These are phyloP conservation scores for Tritrichomonas foetus DNA, from an alignment of 208 protist genomes.

Conservation along the genomic window DNA sequence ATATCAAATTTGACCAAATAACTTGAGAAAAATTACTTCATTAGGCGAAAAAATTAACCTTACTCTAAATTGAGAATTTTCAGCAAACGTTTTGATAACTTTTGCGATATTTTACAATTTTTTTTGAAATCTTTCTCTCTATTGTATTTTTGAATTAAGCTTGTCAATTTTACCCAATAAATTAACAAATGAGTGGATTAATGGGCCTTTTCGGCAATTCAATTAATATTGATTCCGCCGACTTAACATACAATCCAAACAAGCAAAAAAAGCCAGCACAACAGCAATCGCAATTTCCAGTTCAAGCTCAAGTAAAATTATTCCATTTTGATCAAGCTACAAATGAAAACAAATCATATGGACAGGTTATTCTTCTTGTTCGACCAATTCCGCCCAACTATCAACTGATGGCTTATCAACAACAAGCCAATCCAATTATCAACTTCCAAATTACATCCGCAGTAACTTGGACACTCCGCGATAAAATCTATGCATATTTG, in stretches of 20 bases:
- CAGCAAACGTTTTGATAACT: too few relatives aligned
- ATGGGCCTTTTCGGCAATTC: neutral
- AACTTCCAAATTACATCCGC: neutral
- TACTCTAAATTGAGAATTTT: too few relatives aligned
- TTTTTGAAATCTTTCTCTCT: too few relatives aligned
- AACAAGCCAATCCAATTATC: neutral
- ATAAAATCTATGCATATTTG: neutral
- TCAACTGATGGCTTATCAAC: neutral
- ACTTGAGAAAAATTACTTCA: too few relatives aligned
- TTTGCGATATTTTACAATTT: too few relatives aligned
- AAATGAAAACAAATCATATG: neutral
- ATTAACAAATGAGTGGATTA: neutral
- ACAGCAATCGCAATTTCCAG: neutral
- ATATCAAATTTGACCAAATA: too few relatives aligned
- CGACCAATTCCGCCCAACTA: neutral
- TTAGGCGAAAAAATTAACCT: too few relatives aligned
- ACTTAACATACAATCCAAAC: slow-evolving; percentile 4
- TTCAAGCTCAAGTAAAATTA: neutral
- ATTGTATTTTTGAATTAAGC: too few relatives aligned
- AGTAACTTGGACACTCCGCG: neutral
- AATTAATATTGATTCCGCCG: neutral
- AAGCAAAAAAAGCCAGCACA: neutral
- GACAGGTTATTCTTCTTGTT: neutral
- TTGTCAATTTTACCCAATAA: neutral
- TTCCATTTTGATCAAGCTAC: neutral